These are phyloP conservation scores for Talaromyces sp. DNA, from an alignment of 2,329 filamentous ascomycete species.

Conservation along the genomic window DNA sequence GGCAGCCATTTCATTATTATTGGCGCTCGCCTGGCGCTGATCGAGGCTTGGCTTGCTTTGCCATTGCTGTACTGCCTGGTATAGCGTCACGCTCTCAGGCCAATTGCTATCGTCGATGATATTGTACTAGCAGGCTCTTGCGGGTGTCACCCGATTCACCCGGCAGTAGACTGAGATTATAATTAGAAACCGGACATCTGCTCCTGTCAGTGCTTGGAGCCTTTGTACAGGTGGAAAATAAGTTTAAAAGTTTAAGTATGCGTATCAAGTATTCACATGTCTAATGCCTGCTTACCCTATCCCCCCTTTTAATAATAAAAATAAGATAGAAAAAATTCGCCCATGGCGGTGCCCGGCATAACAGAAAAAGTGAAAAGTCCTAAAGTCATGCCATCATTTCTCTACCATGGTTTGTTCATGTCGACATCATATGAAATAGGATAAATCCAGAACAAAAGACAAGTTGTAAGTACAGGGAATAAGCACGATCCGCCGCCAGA, in stretches of 20 bases:
- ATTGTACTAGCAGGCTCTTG: neutral
- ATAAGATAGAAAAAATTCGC: conserved; percentile 1
- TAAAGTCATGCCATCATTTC: neutral
- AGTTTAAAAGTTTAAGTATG: neutral
- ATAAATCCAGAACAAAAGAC: neutral
- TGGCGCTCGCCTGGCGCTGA: neutral
- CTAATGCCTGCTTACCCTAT: neutral
- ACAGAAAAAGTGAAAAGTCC: neutral
- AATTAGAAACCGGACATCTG: neutral
- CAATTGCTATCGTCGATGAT: neutral
- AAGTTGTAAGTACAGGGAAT: neutral
- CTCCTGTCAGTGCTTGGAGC: neutral
- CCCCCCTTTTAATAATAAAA: neutral
- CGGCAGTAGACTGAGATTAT: neutral
- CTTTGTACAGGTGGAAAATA: neutral
- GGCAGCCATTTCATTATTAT: no score
- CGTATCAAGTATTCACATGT: neutral
- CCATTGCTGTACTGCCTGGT: neutral
- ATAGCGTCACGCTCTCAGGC: neutral
- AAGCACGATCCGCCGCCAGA: neutral
- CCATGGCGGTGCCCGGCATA: neutral
- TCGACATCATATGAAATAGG: neutral
- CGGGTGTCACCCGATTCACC: neutral
- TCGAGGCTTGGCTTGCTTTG: neutral
- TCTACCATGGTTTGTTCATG: conserved; percentile 12